Conservation (phyloP, 2,329 filamentous ascomycete genomes). For the Aspergillus phoenicis region DNA sequence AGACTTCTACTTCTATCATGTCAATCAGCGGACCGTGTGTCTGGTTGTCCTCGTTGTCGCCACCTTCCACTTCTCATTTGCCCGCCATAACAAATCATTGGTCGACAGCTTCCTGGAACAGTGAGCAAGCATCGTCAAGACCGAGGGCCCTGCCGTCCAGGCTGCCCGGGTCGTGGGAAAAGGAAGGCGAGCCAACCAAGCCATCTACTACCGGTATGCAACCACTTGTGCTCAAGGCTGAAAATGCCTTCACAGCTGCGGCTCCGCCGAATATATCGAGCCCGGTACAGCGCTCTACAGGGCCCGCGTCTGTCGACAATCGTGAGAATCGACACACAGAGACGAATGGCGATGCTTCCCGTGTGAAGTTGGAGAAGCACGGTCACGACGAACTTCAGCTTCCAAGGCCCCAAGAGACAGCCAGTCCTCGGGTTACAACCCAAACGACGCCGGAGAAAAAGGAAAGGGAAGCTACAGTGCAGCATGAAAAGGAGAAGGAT, state of each 20-base stretch:
- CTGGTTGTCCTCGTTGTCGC: conserved; percentile 38
- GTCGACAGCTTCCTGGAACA: conserved; percentile 29
- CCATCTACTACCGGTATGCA: conserved; percentile 30
- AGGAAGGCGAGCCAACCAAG: conserved; percentile 21
- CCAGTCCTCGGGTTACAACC: conserved; percentile 18
- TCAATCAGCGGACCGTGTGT: conserved; percentile 42
- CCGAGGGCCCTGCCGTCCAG: conserved; percentile 26
- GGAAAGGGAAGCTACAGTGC: conserved; percentile 12
- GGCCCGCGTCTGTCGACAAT: conserved; percentile 23
- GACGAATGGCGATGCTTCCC: conserved; percentile 24
- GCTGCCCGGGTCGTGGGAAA: conserved; percentile 26
- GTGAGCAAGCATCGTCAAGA: conserved; percentile 26
- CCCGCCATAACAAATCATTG: conserved; percentile 34
- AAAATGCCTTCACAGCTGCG: conserved; percentile 30
- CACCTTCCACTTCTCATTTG: conserved; percentile 34
- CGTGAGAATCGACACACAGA: conserved; percentile 20
- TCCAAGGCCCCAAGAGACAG: conserved; percentile 19
- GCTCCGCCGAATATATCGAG: conserved; percentile 17
- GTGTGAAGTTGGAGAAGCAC: conserved; percentile 32
- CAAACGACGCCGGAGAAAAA: conserved; percentile 17
- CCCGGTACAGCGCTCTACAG: conserved; percentile 20
- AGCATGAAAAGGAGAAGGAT: conserved; percentile 24
- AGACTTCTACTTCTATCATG: conserved; percentile 30
- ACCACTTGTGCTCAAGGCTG: conserved; percentile 28
- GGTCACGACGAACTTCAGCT: conserved; percentile 24